Percentiles rank a stretch among this genome's conserved stretches.
phyloP scores from a whole-genome alignment of 202 grass and related monocot species.

The Cymbopogon flexuosus region DNA sequence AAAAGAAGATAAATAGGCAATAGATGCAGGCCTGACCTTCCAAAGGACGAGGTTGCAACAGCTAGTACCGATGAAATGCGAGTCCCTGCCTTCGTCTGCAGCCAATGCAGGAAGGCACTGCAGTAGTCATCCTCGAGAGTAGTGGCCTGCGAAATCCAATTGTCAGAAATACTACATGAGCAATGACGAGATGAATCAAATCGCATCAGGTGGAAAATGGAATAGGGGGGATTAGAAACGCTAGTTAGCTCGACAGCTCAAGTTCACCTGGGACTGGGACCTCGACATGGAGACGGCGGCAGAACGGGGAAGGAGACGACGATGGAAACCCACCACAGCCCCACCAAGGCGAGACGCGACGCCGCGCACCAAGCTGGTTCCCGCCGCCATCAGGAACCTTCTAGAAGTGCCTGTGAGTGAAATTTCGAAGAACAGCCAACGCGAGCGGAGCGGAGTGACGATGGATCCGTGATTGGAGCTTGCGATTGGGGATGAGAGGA shows the following conservation, averaged over 20 bases:
- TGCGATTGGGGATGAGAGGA: too few relatives aligned
- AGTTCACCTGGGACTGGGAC: constrained; percentile 10
- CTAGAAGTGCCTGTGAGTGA: too few relatives aligned
- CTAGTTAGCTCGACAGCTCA: background rate
- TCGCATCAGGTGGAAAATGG: background rate
- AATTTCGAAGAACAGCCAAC: too few relatives aligned
- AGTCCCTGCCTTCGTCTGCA: constrained; percentile 46
- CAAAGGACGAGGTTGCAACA: constrained; percentile 51
- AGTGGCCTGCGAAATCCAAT: background rate
- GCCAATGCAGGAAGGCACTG: constrained; percentile 55
- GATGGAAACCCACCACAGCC: background rate
- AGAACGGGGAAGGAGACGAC: background rate
- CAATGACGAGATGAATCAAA: background rate
- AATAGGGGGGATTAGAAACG: background rate
- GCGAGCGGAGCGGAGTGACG: too few relatives aligned
- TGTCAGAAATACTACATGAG: background rate
- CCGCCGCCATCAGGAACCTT: background rate
- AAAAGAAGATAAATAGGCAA: too few relatives aligned
- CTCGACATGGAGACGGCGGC: background rate
- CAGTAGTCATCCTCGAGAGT: constrained; percentile 4
- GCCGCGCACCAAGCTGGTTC: background rate
- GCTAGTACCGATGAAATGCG: constrained; percentile 51
- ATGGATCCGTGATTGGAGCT: too few relatives aligned
- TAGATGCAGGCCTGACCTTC: constrained; percentile 43
- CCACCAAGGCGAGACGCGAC: background rate